These are phyloP conservation scores for Sporobolomyces roseus DNA, from an alignment of 768 basidiomycete genomes.

Conservation along the genomic window DNA sequence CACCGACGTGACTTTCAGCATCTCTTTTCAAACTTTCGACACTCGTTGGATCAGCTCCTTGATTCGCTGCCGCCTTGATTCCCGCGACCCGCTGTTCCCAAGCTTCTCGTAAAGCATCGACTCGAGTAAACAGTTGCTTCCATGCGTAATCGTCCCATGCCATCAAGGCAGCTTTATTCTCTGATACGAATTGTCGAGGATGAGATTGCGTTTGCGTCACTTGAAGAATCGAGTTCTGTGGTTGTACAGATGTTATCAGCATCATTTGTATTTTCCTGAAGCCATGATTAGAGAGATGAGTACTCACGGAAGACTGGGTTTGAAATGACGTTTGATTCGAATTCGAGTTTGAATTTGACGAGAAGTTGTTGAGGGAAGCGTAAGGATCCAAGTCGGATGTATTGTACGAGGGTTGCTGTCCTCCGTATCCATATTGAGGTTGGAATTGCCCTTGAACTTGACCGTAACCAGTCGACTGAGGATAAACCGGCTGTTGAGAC, in stretches of 20 bases:
- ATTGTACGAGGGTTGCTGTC: not conserved
- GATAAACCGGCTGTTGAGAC: not conserved
- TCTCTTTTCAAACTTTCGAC: not conserved
- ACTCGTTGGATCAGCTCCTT: conserved; percentile 29
- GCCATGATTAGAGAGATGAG: not conserved
- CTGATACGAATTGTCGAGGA: conserved; percentile 29
- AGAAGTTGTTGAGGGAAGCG: conserved; percentile 9
- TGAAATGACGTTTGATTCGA: not conserved
- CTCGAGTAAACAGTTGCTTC: conserved; percentile 25
- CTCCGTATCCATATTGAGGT: not conserved
- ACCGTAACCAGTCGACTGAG: not conserved
- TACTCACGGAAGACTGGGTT: not conserved
- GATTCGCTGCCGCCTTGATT: conserved; percentile 13
- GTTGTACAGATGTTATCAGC: too few species aligned
- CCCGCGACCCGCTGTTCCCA: conserved; percentile 25
- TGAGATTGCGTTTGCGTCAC: conserved; percentile 26
- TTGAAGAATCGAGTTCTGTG: conserved; percentile 6
- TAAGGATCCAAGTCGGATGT: conserved; percentile 33
- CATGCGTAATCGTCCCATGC: conserved; percentile 32
- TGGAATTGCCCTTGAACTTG: not conserved
- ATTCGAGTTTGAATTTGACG: not conserved
- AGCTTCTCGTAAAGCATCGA: conserved; percentile 28
- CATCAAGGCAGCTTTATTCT: conserved; percentile 18
- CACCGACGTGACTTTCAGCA: conserved; percentile 24
- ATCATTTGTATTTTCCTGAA: not conserved